Evolutionary conservation across 2,329 filamentous ascomycete genomes (phyloP), one percentile per base, ranked within the genome.

Genomic region (Fusarium neocosmosporiellum): DNA sequence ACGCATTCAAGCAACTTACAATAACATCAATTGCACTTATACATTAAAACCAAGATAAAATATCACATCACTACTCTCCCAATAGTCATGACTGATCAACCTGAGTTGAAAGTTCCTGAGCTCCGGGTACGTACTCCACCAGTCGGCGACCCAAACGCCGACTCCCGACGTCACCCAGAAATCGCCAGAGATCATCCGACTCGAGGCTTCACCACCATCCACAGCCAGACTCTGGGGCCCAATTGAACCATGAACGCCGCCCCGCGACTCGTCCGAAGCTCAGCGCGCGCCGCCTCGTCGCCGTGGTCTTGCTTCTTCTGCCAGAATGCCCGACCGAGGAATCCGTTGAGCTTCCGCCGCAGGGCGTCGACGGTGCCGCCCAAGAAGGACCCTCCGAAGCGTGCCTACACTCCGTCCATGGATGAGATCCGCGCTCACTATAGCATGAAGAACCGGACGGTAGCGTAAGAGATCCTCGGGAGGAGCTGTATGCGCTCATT

Each of bases 381-480:
- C 20, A 78, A 74, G 34, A 70, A 63, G 43, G 70, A 69, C 57
- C 75, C 64, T 46, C 48, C 66, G 31, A 76, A 71, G 65, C 75
- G 73, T 67, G 72, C 66, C 57, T 79, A 64, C 63, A 78, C 73
- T 55, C 79, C 78, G 57, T 78, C 81, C 6, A 93, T 94, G 90
- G 90, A 91, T 48, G 85, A 90, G 74, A 83, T 93, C 80, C 87
- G 88, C 31, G 88, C 87, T 59, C 86, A 90, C 22, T 94, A 93
- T 75, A 88, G 87, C 72, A 83, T 85, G 75, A 92, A 90, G 84
- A 95, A 95, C 77, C 84, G 86, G 70, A 92, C 92, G 10, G 91
- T 79, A 79, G 81, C 80, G 83, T 84, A 81, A 60, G 70, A 16
- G 8, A 43, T 3, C 18, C 8, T 33, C 2, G 11, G 10, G 20